Evolutionary conservation across 768 basidiomycete species (phyloP).

Genomic region (Rubroboletus pulcherrimus): DNA sequence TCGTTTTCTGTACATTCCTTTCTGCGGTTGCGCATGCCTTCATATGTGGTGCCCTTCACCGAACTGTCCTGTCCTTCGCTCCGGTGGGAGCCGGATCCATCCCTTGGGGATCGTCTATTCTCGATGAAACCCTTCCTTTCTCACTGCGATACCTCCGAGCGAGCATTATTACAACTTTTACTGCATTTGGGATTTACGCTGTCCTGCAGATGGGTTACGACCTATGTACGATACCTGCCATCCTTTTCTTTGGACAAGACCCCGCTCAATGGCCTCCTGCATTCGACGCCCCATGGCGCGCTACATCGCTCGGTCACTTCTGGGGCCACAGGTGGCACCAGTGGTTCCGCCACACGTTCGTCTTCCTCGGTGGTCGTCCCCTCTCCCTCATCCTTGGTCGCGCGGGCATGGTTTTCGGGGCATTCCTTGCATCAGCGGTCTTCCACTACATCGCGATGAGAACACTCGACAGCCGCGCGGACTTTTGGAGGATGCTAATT

Average conservation of each 20-base stretch:
- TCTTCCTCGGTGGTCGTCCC: slow-evolving; percentile 29
- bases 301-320: slow-evolving; percentile 36
- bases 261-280: slow-evolving; percentile 33
- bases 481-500: slow-evolving; percentile 39
- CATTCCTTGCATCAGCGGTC: slow-evolving; percentile 54
- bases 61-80: slow-evolving; percentile 42
- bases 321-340: slow-evolving; percentile 41
- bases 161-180: slow-evolving; percentile 38
- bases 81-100: slow-evolving; percentile 32
- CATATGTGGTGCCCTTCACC: slow-evolving; percentile 44
- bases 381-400: slow-evolving; percentile 42
- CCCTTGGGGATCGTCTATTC: slow-evolving; percentile 28
- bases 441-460: slow-evolving; percentile 52
- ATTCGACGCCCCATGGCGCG: slow-evolving; percentile 32
- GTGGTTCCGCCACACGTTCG: slow-evolving; percentile 30
- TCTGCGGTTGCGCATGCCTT: slow-evolving; percentile 36
- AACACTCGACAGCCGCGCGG: slow-evolving; percentile 45
- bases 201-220: slow-evolving; percentile 38
- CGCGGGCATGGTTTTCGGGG: slow-evolving; percentile 47
- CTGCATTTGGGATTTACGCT: slow-evolving; percentile 44
- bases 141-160: slow-evolving; percentile 34
- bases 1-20: slow-evolving; percentile 33
- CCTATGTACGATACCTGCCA: slow-evolving; percentile 18
- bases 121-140: slow-evolving; percentile 31
- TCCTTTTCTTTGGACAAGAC: slow-evolving; percentile 29